These are phyloP conservation scores for Vigna mungo DNA, from an alignment of 306 rosid species.

Conservation along the genomic window DNA sequence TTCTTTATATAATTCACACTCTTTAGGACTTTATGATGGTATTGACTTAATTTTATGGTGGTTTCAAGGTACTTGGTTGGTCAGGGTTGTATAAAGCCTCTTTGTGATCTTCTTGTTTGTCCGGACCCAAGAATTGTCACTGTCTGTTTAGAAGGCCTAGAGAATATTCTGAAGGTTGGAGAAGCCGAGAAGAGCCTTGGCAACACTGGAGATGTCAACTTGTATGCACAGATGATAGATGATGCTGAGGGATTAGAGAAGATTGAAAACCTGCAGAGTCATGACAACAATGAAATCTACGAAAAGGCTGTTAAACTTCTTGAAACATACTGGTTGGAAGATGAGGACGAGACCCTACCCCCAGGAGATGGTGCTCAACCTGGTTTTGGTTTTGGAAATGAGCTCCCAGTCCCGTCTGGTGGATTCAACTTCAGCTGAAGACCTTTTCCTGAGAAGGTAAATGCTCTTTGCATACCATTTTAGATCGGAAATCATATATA, in stretches of 20 bases:
- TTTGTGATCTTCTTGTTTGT: conserved; percentile 87
- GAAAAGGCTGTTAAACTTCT: conserved; percentile 86
- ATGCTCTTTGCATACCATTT: not conserved
- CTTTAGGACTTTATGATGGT: not conserved
- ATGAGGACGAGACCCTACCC: conserved; percentile 68
- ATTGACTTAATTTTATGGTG: conserved; percentile 33
- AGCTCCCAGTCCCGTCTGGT: conserved; percentile 74
- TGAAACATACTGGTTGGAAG: conserved; percentile 81
- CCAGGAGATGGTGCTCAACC: conserved; percentile 58
- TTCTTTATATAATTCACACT: not conserved
- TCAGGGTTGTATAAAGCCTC: conserved; percentile 80
- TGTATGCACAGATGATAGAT: conserved; percentile 81
- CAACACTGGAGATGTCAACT: conserved; percentile 61
- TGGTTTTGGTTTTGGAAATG: conserved; percentile 67
- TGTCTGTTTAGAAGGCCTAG: conserved; percentile 81
- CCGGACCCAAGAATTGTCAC: conserved; percentile 80
- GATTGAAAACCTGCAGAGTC: conserved; percentile 82
- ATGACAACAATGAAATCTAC: conserved; percentile 82
- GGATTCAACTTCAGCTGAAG: conserved; percentile 85
- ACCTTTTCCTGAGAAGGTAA: conserved; percentile 40
- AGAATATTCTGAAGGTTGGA: conserved; percentile 81
- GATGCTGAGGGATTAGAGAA: conserved; percentile 85
- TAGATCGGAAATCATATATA: not conserved
- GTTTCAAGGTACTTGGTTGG: conserved; percentile 68
- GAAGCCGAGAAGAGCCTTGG: conserved; percentile 72